phyloP scores from a whole-genome alignment of 208 protist species.

The Trypanosomatidae sp. region DNA sequence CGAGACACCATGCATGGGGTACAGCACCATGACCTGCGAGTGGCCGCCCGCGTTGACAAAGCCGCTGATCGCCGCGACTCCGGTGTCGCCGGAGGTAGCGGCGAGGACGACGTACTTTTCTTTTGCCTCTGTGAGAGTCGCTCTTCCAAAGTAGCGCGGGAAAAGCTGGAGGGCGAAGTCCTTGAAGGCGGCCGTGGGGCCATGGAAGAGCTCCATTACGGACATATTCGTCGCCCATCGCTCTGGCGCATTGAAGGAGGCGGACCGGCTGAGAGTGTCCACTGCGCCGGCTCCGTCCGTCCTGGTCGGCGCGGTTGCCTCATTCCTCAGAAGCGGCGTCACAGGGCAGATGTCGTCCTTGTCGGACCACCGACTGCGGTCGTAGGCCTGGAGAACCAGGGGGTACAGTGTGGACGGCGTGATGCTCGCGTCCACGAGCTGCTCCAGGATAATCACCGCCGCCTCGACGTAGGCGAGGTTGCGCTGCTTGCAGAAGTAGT shows the following conservation, averaged over 20 bases:
- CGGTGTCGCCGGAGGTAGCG: slow-evolving; percentile 91
- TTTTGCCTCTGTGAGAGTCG: slow-evolving; percentile 24
- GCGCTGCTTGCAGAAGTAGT: slow-evolving; percentile 43
- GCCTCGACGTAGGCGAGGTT: slow-evolving; percentile 66
- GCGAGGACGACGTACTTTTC: slow-evolving; percentile 81
- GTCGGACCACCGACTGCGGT: slow-evolving; percentile 57
- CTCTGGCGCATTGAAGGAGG: slow-evolving; percentile 20
- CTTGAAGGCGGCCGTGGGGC: slow-evolving; percentile 91
- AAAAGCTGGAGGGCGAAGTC: slow-evolving; percentile 92
- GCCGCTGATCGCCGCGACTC: slow-evolving; percentile 85
- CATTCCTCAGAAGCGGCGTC: slow-evolving; percentile 29
- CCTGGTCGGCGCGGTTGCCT: neutral
- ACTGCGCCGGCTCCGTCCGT: neutral
- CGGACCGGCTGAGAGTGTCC: slow-evolving; percentile 1
- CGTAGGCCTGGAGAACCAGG: slow-evolving; percentile 72
- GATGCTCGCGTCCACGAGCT: slow-evolving; percentile 68
- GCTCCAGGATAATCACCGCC: slow-evolving; percentile 75
- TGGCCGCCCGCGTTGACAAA: slow-evolving; percentile 70
- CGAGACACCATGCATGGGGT: slow-evolving; percentile 81
- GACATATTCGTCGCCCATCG: slow-evolving; percentile 41
- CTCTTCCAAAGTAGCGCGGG: slow-evolving; percentile 76
- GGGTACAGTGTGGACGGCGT: slow-evolving; percentile 45
- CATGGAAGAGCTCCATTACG: slow-evolving; percentile 87
- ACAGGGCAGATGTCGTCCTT: slow-evolving; percentile 66
- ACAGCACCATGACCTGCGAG: slow-evolving; percentile 85